phyloP scores from a whole-genome alignment of 192 early-diverging fungal genomes.

The Umbelopsis sp. region DNA sequence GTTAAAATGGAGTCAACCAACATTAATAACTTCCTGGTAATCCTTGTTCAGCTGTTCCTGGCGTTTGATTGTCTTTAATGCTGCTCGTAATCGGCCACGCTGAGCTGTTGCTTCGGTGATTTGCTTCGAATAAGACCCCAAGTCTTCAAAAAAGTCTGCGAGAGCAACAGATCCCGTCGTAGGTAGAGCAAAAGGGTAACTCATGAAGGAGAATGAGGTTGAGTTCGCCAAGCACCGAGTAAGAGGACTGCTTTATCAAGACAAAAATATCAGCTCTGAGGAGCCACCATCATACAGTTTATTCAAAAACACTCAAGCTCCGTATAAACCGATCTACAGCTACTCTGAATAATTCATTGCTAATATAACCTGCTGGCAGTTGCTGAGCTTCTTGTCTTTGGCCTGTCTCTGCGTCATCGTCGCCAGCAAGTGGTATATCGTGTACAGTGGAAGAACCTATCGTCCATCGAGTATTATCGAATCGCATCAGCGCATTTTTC shows the following conservation, averaged over 20 bases:
- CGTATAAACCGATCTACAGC: constrained; percentile 57
- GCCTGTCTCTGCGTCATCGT: not conserved
- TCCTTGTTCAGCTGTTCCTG: constrained; percentile 46
- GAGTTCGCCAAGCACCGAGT: not conserved
- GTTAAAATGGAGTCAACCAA: not conserved
- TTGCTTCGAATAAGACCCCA: constrained; percentile 42
- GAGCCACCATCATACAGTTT: not conserved
- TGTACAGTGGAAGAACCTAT: constrained; percentile 11
- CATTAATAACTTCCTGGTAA: constrained; percentile 47
- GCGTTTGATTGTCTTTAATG: constrained; percentile 53
- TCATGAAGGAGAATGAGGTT: constrained; percentile 32
- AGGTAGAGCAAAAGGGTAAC: constrained; percentile 54
- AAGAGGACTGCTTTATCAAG: constrained; percentile 7
- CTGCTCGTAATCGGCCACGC: constrained; percentile 52
- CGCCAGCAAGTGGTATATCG: constrained; percentile 1
- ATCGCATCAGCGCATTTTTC: constrained; percentile 79
- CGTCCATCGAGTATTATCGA: constrained; percentile 53
- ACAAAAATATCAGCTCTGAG: too few species aligned
- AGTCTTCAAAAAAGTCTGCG: constrained; percentile 47
- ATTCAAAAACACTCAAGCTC: constrained; percentile 54
- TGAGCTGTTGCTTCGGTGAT: constrained; percentile 61
- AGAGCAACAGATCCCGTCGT: constrained; percentile 60
- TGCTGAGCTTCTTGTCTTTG: not conserved
- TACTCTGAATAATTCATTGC: constrained; percentile 54
- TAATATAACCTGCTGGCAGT: constrained; percentile 46